Evolutionary conservation across 768 basidiomycete species (phyloP).

Genomic region (Boletales sp.): DNA sequence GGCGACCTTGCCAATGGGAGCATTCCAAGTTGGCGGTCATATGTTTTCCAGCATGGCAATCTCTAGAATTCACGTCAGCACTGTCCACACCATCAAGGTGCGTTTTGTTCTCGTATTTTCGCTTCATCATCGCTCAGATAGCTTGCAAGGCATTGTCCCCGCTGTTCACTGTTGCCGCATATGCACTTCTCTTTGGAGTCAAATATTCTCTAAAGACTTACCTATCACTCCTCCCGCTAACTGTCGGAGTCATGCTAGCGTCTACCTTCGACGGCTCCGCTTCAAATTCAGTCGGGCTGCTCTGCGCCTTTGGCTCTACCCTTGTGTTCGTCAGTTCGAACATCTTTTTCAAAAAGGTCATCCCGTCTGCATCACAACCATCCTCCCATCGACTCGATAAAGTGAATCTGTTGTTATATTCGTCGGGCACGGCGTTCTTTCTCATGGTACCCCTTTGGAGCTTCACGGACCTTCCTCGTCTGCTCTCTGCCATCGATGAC

Average conservation of each 20-base stretch:
- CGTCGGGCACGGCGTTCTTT: conserved; percentile 88
- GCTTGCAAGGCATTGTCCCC: conserved; percentile 82
- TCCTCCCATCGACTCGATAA: conserved; percentile 87
- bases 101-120: neutral
- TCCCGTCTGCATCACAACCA: conserved; percentile 60
- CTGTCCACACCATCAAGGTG: conserved; percentile 99
- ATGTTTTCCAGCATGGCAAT: conserved; percentile 98
- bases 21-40: conserved; percentile 97
- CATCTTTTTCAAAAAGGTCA: conserved; percentile 98
- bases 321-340: conserved; percentile 97
- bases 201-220: conserved; percentile 92
- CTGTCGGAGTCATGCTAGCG: conserved; percentile 95
- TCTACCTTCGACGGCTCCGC: conserved; percentile 90
- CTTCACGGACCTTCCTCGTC: conserved; percentile 76
- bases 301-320: conserved; percentile 96
- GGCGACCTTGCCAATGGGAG: conserved; percentile 90
- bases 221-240: conserved; percentile 89
- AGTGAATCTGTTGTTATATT: conserved; percentile 92
- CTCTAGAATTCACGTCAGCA: conserved; percentile 92
- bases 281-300: conserved; percentile 80
- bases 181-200: conserved; percentile 89
- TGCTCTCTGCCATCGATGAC: conserved; percentile 46
- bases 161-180: conserved; percentile 94
- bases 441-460: conserved; percentile 97
- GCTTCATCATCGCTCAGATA: conserved; percentile 1